Evolutionary conservation across 2,329 filamentous ascomycete genomes (phyloP).

Genomic region (Pseudogymnoascus sp.): DNA sequence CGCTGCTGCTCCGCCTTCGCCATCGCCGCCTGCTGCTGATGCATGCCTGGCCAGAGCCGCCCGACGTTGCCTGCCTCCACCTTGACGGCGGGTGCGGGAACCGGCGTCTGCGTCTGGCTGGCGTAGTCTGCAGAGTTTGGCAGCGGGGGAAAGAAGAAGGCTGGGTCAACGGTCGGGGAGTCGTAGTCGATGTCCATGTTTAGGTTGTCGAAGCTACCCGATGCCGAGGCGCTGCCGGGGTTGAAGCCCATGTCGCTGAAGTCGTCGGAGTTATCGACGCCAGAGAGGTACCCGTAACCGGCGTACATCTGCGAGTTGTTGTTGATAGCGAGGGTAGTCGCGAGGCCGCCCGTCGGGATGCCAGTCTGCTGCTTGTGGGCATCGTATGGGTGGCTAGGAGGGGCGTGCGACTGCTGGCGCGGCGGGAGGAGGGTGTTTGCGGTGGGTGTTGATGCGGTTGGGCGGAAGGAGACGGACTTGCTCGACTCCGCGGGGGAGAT

Average conservation of each 20-base stretch:
- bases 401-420: conserved; percentile 54
- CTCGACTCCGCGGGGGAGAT: conserved; percentile 48
- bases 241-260: conserved; percentile 57
- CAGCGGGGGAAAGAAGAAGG: conserved; percentile 51
- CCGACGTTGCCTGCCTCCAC: conserved; percentile 50
- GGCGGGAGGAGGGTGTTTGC: conserved; percentile 43
- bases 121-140: conserved; percentile 40
- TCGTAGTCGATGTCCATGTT: conserved; percentile 66
- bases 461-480: conserved; percentile 41
- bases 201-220: conserved; percentile 47
- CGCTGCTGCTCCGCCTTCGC: conserved; percentile 65
- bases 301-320: conserved; percentile 40
- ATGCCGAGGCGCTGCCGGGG: conserved; percentile 44
- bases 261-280: conserved; percentile 52
- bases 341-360: conserved; percentile 74
- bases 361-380: conserved; percentile 94
- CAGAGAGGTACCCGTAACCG: conserved; percentile 35
- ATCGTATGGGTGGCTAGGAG: conserved; percentile 90
- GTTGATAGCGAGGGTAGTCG: conserved; percentile 71
- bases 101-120: conserved; percentile 32
- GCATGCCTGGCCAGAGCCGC: conserved; percentile 85
- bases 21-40: conserved; percentile 76
- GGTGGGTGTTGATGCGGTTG: conserved; percentile 42
- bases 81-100: conserved; percentile 35
- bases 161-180: conserved; percentile 43